Conservation (phyloP, 768 basidiomycete genomes). For the Coprinellus micaceus region DNA sequence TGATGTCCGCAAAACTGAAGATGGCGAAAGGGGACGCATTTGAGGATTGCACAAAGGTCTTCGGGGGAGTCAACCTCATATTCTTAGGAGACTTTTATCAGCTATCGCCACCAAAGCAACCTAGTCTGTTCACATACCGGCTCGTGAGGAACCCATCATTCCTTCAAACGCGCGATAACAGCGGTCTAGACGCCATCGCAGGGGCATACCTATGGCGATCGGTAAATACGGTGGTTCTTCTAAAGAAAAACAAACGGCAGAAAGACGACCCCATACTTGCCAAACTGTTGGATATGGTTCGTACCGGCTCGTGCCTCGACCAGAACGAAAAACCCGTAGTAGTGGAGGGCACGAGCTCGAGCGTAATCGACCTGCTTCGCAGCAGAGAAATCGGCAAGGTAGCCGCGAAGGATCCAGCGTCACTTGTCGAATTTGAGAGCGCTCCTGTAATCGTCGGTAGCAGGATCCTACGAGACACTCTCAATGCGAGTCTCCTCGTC, state of each 20-base stretch:
- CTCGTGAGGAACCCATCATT: constrained; percentile 8
- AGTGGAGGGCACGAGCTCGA: not conserved
- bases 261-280: constrained; percentile 9
- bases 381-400: not conserved
- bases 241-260: constrained; percentile 14
- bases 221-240: constrained; percentile 7
- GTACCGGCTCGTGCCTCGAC: not conserved
- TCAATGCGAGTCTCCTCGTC: constrained; percentile 8
- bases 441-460: constrained; percentile 17
- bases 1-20: constrained; percentile 19
- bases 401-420: not conserved
- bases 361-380: not conserved
- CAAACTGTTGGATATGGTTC: constrained; percentile 6
- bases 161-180: constrained; percentile 1
- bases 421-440: constrained; percentile 4
- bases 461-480: constrained; percentile 9
- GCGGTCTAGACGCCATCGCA: constrained; percentile 2
- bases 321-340: not conserved
- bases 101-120: constrained; percentile 12
- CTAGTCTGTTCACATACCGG: constrained; percentile 16
- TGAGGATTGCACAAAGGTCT: constrained; percentile 8
- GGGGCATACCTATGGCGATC: constrained; percentile 15
- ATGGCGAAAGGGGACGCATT: constrained; percentile 15
- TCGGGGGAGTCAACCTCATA: constrained; percentile 30
- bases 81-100: constrained; percentile 20